A percentile compares a stretch with the other conserved stretches of the same genome.
Evolutionary conservation across 2,329 filamentous ascomycete species (phyloP).

Genomic region (Fusarium musae): DNA sequence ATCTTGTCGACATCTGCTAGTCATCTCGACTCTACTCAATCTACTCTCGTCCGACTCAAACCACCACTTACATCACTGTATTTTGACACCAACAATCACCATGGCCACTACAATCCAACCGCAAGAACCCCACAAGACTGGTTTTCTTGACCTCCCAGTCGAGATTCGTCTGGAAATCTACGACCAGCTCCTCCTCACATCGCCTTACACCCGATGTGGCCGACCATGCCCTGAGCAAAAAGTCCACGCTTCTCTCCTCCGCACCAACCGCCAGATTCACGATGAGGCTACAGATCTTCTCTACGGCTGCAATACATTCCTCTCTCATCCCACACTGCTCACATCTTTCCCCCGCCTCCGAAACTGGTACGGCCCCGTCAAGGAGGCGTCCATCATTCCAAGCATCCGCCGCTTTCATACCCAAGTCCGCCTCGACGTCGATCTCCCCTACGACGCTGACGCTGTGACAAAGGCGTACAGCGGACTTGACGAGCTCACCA

Average conservation of each 20-base stretch:
- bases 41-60: background rate
- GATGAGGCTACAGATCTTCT: slow-evolving; percentile 55
- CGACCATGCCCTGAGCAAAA: slow-evolving; percentile 25
- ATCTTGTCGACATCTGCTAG: slow-evolving; percentile 2
- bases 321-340: slow-evolving; percentile 55
- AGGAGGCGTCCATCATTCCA: slow-evolving; percentile 43
- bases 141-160: slow-evolving; percentile 55
- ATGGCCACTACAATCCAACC: slow-evolving; percentile 38
- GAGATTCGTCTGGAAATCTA: slow-evolving; percentile 62
- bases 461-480: slow-evolving; percentile 50
- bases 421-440: slow-evolving; percentile 55
- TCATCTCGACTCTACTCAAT: slow-evolving; percentile 9
- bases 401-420: slow-evolving; percentile 55
- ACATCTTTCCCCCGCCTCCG: slow-evolving; percentile 55
- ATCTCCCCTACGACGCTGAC: slow-evolving; percentile 47
- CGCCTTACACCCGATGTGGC: slow-evolving; percentile 44
- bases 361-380: slow-evolving; percentile 47
- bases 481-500: slow-evolving; percentile 52
- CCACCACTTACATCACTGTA: slow-evolving; percentile 1
- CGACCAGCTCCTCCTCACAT: slow-evolving; percentile 53
- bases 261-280: slow-evolving; percentile 54
- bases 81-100: slow-evolving; percentile 14
- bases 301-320: slow-evolving; percentile 57
- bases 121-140: slow-evolving; percentile 33
- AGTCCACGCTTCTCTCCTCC: slow-evolving; percentile 55